Evolutionary conservation across 352 stramenopile species (phyloP).

Genomic region (Blastocystis sp.): DNA sequence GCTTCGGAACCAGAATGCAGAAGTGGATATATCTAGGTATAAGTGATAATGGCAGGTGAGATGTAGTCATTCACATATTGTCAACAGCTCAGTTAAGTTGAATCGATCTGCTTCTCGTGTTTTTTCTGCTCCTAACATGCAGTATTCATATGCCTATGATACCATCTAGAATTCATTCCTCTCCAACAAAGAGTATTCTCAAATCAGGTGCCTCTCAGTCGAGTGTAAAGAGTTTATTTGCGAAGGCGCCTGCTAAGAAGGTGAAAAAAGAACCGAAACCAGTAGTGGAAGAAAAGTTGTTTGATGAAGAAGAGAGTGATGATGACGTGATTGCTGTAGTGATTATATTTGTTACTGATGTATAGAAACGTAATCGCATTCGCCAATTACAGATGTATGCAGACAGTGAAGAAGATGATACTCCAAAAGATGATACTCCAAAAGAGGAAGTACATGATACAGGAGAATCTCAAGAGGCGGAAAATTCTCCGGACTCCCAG

Average conservation of each 20-base stretch:
- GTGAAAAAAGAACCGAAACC: not conserved
- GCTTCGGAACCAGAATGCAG: not conserved
- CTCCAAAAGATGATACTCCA: not conserved
- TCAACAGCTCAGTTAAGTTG: not conserved
- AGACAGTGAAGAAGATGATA: constrained; percentile 7
- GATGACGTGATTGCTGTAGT: constrained; percentile 49
- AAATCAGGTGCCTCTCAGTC: not conserved
- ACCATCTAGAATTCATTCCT: not conserved
- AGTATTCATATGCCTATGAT: not conserved
- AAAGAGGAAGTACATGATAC: not conserved
- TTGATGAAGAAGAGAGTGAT: constrained; percentile 28
- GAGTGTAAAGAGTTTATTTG: not conserved
- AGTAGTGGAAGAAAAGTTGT: constrained; percentile 24
- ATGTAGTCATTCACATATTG: constrained; percentile 33
- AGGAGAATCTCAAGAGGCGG: not conserved
- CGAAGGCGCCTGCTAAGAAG: constrained; percentile 20
- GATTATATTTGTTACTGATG: not conserved
- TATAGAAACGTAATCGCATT: constrained; percentile 58
- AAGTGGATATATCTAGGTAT: not conserved
- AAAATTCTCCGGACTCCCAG: not conserved
- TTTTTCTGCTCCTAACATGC: not conserved
- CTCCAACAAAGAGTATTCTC: not conserved
- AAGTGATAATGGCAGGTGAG: not conserved
- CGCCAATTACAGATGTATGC: not conserved
- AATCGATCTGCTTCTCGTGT: not conserved